Evolutionary conservation across 1,284 basidiomycete species (phyloP).

Genomic region (Apiotrichum porosum): DNA sequence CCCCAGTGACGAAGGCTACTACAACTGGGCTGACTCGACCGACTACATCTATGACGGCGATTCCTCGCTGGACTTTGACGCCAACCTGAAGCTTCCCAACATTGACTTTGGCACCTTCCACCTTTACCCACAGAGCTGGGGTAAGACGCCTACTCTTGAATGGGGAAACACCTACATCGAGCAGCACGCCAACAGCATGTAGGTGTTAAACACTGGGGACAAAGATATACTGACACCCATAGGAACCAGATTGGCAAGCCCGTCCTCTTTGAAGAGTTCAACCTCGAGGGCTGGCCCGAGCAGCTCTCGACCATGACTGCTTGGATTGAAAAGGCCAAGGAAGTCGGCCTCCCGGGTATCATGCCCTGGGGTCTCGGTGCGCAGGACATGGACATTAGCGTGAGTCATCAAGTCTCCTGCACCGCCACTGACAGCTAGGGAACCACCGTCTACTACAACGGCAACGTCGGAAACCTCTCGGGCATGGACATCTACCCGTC

Average conservation of each 20-base stretch:
- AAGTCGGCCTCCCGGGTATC: conserved; percentile 6
- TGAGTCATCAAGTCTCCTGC: neutral
- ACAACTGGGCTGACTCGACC: conserved; percentile 53
- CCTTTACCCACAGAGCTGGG: conserved; percentile 2
- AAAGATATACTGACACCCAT: neutral
- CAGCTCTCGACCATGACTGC: neutral
- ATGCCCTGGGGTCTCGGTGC: conserved; percentile 5
- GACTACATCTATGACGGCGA: conserved; percentile 60
- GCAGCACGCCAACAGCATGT: neutral
- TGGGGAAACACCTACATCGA: conserved; percentile 1
- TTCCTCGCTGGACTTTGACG: conserved; percentile 32
- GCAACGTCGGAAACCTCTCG: neutral
- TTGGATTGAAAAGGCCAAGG: conserved; percentile 4
- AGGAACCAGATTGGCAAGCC: conserved; percentile 8
- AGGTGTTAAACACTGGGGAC: too few relatives aligned
- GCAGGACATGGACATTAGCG: neutral
- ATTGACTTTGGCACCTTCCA: conserved; percentile 12
- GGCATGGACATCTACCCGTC: conserved; percentile 1
- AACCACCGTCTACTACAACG: neutral
- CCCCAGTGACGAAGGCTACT: conserved; percentile 54
- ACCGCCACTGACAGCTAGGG: neutral
- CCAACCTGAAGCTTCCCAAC: conserved; percentile 3
- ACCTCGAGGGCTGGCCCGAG: neutral
- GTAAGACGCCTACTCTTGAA: neutral
- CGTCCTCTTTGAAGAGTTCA: conserved; percentile 10